Evolutionary conservation across 257 asterid genomes (phyloP), one percentile per base, ranked within the genome.

Genomic region (Jasminum sambac): DNA sequence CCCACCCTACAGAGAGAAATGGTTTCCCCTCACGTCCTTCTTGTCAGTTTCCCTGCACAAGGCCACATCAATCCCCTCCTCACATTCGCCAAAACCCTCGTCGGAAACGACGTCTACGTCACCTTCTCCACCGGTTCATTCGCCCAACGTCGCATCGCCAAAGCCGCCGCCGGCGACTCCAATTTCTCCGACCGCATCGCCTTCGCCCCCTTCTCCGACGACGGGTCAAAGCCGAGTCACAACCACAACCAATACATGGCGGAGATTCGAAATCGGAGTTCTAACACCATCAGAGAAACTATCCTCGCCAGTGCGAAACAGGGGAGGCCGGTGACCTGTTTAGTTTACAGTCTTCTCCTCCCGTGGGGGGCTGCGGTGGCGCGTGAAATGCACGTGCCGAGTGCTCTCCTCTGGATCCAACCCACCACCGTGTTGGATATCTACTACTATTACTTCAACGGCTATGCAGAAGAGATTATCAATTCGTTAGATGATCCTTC

Each of bases 61-160:
- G 78, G 82, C 25, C 82, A 73, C 25, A 69, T 78, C 63, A 78
- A 78, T 43, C 76, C 82, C 7, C 14, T 64, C 19, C 72, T 77
- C 37, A 74, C 60, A 23, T 17, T 77, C 1, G 48, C 82, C 2
- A 66, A 73, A 17, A 42, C 6, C 34, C 58, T 78, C 4, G 16
- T 73, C 7, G 24, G 34, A 2, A 8, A 52, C 34, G 82, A 78
- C 2, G 26, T 57, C 0, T 13, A 78, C 11, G 61, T 73, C 16
- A 78, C 76, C 7, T 69, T 78, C 19, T 36, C 66, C 1, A 57
- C 73, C 0, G 58, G 69, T 40, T 5, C 46, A 34, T 36, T 19
- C 2, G 76, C 67, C 48, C 48, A 11, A 39, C 52, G 25, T 2
- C 69, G 34, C 8, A 66, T 77, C 37, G 10, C 16, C 21, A 64